phyloP scores from a whole-genome alignment of 2,329 filamentous ascomycete genomes.

The Claviceps arundinis region DNA sequence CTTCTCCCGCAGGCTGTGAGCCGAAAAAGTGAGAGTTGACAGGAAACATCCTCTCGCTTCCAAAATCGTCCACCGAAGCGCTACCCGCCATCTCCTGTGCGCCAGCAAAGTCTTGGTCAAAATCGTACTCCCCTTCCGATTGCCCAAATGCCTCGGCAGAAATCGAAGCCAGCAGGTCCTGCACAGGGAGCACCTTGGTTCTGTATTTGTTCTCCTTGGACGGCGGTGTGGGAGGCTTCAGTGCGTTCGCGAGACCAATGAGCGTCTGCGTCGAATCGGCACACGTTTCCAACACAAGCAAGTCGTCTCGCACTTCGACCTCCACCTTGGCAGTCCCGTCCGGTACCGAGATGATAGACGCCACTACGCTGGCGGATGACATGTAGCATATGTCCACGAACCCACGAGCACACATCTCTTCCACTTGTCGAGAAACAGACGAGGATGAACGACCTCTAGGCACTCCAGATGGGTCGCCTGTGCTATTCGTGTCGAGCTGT shows the following conservation, averaged over 20 bases:
- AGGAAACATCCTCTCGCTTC: constrained; percentile 21
- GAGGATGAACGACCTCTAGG: constrained; percentile 17
- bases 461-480: constrained; percentile 6
- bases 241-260: constrained; percentile 61
- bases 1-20: constrained; percentile 28
- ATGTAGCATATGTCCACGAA: constrained; percentile 82
- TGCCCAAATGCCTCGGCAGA: constrained; percentile 68
- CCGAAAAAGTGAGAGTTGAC: constrained; percentile 36
- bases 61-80: constrained; percentile 17
- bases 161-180: constrained; percentile 83
- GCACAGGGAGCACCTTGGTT: constrained; percentile 71
- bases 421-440: constrained; percentile 36
- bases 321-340: constrained; percentile 52
- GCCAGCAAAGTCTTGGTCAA: constrained; percentile 48
- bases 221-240: constrained; percentile 72
- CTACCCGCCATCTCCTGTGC: constrained; percentile 34
- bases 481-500: constrained; percentile 8
- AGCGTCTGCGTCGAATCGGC: constrained; percentile 94
- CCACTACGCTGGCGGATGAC: constrained; percentile 59
- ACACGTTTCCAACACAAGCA: constrained; percentile 86
- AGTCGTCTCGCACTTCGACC: constrained; percentile 69
- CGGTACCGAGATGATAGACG: constrained; percentile 42
- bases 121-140: constrained; percentile 47
- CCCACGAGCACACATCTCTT: constrained; percentile 49
- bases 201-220: constrained; percentile 75